Conservation (phyloP, 2,329 filamentous ascomycete species). For the Xylaria sp. region DNA sequence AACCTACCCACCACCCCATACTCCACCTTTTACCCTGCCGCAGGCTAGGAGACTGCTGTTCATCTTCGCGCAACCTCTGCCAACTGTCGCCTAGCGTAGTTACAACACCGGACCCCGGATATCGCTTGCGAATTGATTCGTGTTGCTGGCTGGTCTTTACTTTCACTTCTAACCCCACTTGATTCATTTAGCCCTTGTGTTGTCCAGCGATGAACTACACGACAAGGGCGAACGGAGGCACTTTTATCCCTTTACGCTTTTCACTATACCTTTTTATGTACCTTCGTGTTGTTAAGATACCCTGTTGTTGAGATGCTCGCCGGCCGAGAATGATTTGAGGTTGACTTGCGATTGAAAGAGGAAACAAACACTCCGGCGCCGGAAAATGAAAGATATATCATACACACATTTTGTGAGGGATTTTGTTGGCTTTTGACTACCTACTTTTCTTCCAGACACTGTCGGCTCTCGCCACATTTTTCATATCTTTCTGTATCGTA, state of each 20-base stretch:
- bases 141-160: conserved; percentile 39
- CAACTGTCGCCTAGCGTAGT: conserved; percentile 8
- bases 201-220: conserved; percentile 24
- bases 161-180: conserved; percentile 32
- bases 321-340: conserved; percentile 40
- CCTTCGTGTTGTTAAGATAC: conserved; percentile 43
- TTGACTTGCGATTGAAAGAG: conserved; percentile 36
- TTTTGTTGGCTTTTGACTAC: conserved; percentile 39
- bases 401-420: conserved; percentile 29
- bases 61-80: conserved; percentile 23
- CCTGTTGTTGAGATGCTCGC: conserved; percentile 44
- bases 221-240: conserved; percentile 35
- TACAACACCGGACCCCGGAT: conserved; percentile 18
- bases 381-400: conserved; percentile 33
- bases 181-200: conserved; percentile 26
- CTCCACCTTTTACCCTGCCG: conserved; percentile 27
- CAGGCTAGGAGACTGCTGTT: conserved; percentile 29
- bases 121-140: conserved; percentile 22
- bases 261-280: conserved; percentile 34
- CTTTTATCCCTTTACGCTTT: conserved; percentile 32
- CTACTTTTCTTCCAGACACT: conserved; percentile 31
- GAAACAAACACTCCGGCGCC: conserved; percentile 32
- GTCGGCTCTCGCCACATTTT: conserved; percentile 35
- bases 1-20: conserved; percentile 14
- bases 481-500: conserved; percentile 35